Percentiles rank a stretch among this genome's conserved stretches.
Conservation (phyloP, 805 yeast genomes). For the Metschnikowia corniflorae region DNA sequence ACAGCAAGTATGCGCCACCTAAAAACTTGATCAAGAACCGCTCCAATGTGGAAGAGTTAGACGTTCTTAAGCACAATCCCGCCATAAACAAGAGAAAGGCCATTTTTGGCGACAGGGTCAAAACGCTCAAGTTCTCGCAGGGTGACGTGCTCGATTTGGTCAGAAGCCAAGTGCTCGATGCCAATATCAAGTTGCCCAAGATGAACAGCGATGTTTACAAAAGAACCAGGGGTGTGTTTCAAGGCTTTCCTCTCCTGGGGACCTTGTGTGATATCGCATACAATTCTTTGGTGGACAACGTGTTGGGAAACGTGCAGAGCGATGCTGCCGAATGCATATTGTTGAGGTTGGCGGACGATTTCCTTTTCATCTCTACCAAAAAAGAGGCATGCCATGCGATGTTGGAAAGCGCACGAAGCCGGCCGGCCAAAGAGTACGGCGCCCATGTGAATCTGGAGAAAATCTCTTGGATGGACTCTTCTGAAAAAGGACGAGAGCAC, state of each 20-base stretch:
- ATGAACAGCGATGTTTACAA: constrained; percentile 16
- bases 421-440: constrained; percentile 26
- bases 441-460: constrained; percentile 35
- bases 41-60: constrained; percentile 14
- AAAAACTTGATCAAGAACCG: constrained; percentile 14
- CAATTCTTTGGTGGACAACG: constrained; percentile 51
- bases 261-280: constrained; percentile 71
- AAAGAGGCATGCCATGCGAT: constrained; percentile 20
- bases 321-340: constrained; percentile 32
- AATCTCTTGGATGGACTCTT: constrained; percentile 18
- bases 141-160: constrained; percentile 45
- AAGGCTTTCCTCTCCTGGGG: constrained; percentile 78
- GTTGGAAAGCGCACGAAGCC: constrained; percentile 18
- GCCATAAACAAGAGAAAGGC: not conserved
- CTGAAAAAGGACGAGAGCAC: constrained; percentile 3
- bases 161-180: constrained; percentile 49
- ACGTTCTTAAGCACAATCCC: constrained; percentile 8
- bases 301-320: constrained; percentile 13
- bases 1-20: not conserved
- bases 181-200: constrained; percentile 40
- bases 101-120: constrained; percentile 29
- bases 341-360: constrained; percentile 80
- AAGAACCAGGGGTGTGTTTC: constrained; percentile 73
- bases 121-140: constrained; percentile 36
- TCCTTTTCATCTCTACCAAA: constrained; percentile 59